Evolutionary conservation across 1,284 basidiomycete genomes (phyloP).

Genomic region (Prillingera fragicola): DNA sequence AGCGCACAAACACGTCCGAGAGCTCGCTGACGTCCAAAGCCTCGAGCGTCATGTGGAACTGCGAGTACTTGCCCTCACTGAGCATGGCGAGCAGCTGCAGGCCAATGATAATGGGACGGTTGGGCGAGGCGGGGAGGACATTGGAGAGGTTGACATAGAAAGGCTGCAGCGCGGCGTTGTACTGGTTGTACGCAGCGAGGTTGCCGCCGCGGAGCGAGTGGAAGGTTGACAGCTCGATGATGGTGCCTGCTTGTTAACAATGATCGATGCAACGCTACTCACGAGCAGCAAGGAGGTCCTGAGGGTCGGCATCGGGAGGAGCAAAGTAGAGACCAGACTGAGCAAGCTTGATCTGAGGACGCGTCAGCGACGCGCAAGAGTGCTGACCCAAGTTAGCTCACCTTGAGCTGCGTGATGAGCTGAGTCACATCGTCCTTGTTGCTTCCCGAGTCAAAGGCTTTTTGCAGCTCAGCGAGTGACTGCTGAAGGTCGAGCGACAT

Average conservation of each 20-base stretch:
- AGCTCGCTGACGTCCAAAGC: conserved; percentile 63
- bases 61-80: conserved; percentile 91
- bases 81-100: conserved; percentile 90
- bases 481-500: conserved; percentile 41
- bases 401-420: conserved; percentile 40
- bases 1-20: conserved; percentile 71
- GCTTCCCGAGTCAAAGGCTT: conserved; percentile 27
- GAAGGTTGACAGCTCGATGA: conserved; percentile 92
- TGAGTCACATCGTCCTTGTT: conserved; percentile 29
- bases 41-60: conserved; percentile 99
- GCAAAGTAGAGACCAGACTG: conserved; percentile 47
- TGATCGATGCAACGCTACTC: too few relatives aligned
- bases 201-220: conserved; percentile 83
- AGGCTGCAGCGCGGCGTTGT: conserved; percentile 84
- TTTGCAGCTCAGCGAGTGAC: conserved; percentile 37
- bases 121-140: conserved; percentile 70
- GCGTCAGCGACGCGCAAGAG: neutral
- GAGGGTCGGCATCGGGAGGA: conserved; percentile 33
- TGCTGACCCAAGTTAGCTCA: conserved; percentile 10
- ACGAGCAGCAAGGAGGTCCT: conserved; percentile 47
- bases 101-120: conserved; percentile 83
- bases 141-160: conserved; percentile 84
- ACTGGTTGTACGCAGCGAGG: conserved; percentile 87
- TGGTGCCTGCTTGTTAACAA: conserved; percentile 61
- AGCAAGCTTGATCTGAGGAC: conserved; percentile 42